phyloP scores from a whole-genome alignment of 768 basidiomycete species.

The Phaeolepiota aurea region DNA sequence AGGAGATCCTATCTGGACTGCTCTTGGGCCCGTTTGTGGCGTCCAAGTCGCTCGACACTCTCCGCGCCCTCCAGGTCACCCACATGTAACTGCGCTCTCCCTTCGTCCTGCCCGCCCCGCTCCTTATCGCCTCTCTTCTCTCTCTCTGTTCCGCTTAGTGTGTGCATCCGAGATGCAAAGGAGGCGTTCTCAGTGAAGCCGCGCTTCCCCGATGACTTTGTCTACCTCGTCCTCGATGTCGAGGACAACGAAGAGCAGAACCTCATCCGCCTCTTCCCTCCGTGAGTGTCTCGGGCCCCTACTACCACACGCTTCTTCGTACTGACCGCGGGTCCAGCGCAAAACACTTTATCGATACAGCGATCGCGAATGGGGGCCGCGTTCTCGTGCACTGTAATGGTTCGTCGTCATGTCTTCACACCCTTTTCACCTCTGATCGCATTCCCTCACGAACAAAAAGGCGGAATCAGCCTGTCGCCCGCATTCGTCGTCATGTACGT shows the following conservation, averaged over 20 bases:
- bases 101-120: too few relatives aligned
- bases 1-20: slow-evolving; percentile 81
- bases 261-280: slow-evolving; percentile 84
- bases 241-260: slow-evolving; percentile 94
- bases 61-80: slow-evolving; percentile 60
- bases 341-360: slow-evolving; percentile 65
- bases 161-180: slow-evolving; percentile 84
- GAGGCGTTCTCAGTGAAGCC: slow-evolving; percentile 87
- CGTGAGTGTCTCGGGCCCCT: slow-evolving; percentile 37
- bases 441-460: slow-evolving; percentile 38
- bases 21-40: slow-evolving; percentile 84
- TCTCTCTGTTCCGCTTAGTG: slow-evolving; percentile 36
- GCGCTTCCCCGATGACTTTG: slow-evolving; percentile 72
- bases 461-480: slow-evolving; percentile 82
- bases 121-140: slow-evolving; percentile 9
- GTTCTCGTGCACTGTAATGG: slow-evolving; percentile 90
- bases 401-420: slow-evolving; percentile 26
- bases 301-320: too few relatives aligned
- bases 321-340: slow-evolving; percentile 55
- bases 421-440: not conserved
- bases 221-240: slow-evolving; percentile 77
- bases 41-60: slow-evolving; percentile 70
- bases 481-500: slow-evolving; percentile 91
- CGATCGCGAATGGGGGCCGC: slow-evolving; percentile 54
- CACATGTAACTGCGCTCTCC: slow-evolving; percentile 74